Evolutionary conservation across 352 stramenopile species (phyloP).

Genomic region (Pythium plurisporium): DNA sequence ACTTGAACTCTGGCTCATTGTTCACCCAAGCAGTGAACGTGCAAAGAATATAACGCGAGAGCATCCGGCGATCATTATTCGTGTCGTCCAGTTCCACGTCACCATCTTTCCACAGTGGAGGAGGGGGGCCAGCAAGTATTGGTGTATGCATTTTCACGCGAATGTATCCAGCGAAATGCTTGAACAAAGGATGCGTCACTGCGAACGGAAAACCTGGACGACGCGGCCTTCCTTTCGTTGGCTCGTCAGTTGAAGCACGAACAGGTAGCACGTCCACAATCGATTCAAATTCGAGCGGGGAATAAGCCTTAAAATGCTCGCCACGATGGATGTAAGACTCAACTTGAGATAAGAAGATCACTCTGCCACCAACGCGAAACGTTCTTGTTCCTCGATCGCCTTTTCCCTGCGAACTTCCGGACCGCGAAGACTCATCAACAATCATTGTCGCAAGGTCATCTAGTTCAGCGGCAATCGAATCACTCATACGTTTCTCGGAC

Average conservation of each 20-base stretch:
- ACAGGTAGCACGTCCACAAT: neutral
- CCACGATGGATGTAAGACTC: neutral
- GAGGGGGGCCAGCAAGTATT: slow-evolving; percentile 14
- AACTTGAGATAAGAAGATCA: neutral
- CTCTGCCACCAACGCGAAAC: neutral
- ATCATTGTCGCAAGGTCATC: too few species aligned
- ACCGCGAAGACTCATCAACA: neutral
- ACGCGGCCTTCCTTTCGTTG: neutral
- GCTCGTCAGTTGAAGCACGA: neutral
- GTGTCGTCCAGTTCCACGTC: too few species aligned
- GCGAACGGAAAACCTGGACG: neutral
- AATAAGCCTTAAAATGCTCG: neutral
- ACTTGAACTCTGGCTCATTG: too few species aligned
- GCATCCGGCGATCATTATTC: too few species aligned
- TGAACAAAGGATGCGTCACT: neutral
- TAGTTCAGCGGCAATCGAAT: too few species aligned
- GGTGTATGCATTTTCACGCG: slow-evolving; percentile 19
- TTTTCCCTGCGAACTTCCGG: too few species aligned
- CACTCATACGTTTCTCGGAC: neutral
- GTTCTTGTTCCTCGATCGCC: too few species aligned
- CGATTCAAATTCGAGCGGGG: neutral
- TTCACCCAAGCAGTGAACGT: neutral
- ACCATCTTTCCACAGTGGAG: slow-evolving; percentile 1
- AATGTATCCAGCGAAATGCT: slow-evolving; percentile 14
- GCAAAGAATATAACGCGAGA: neutral